Conservation (phyloP, 2,329 filamentous ascomycete species). For the Didymella arachidicola region DNA sequence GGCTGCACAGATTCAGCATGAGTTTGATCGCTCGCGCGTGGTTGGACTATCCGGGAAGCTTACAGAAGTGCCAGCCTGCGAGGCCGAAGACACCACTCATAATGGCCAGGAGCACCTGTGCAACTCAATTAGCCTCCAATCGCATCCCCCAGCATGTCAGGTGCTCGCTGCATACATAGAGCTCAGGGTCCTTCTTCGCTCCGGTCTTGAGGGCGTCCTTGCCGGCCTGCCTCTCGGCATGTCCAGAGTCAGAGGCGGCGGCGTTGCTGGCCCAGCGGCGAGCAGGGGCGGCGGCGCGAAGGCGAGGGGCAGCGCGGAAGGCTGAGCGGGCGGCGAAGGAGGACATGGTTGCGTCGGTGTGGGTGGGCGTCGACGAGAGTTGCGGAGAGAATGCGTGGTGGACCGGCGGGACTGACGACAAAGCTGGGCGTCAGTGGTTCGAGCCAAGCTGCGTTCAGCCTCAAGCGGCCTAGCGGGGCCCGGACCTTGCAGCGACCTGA, state of each 20-base stretch:
- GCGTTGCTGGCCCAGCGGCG: slow-evolving; percentile 50
- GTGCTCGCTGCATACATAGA: slow-evolving; percentile 65
- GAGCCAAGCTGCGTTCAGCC: slow-evolving; percentile 16
- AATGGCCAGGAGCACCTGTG: slow-evolving; percentile 85
- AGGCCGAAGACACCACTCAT: slow-evolving; percentile 89
- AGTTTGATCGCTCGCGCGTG: slow-evolving; percentile 8
- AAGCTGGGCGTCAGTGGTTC: slow-evolving; percentile 25
- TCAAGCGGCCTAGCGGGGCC: slow-evolving; percentile 13
- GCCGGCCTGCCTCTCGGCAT: slow-evolving; percentile 57
- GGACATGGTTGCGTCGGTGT: slow-evolving; percentile 50
- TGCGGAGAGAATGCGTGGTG: slow-evolving; percentile 24
- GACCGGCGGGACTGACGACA: slow-evolving; percentile 23
- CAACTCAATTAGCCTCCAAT: slow-evolving; percentile 34
- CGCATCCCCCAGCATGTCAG: not conserved
- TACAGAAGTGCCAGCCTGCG: slow-evolving; percentile 90
- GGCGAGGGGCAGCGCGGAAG: slow-evolving; percentile 57
- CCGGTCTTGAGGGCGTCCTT: slow-evolving; percentile 65
- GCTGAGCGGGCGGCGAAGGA: slow-evolving; percentile 56
- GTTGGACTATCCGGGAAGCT: slow-evolving; percentile 31
- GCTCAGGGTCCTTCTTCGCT: slow-evolving; percentile 75
- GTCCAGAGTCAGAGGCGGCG: slow-evolving; percentile 33
- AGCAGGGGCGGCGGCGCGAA: slow-evolving; percentile 48
- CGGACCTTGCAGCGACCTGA: slow-evolving; percentile 7
- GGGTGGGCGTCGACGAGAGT: slow-evolving; percentile 27
- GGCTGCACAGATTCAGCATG: slow-evolving; percentile 60